Conservation (phyloP, 2,329 filamentous ascomycete species). For the Tympanopsis confertula region DNA sequence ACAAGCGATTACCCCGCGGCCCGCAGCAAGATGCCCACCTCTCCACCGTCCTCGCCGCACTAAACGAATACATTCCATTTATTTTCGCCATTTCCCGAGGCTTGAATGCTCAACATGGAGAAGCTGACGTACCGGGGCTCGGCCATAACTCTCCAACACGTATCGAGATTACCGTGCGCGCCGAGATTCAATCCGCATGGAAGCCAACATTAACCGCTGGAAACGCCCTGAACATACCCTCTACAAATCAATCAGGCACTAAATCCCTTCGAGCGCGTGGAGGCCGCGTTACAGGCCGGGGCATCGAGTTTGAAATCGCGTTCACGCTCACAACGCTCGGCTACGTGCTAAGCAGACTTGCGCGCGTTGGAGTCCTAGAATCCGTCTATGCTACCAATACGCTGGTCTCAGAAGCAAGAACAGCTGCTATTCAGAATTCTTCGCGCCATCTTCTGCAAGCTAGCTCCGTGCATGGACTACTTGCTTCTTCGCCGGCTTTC, state of each 20-base stretch:
- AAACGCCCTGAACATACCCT: too few relatives aligned
- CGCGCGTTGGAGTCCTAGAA: slow-evolving; percentile 35
- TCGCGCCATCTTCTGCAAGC: slow-evolving; percentile 45
- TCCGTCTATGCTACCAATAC: slow-evolving; percentile 33
- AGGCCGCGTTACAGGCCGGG: slow-evolving; percentile 21
- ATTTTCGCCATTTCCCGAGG: slow-evolving; percentile 42
- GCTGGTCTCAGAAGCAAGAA: slow-evolving; percentile 34
- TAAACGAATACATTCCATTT: slow-evolving; percentile 47
- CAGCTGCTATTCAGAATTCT: slow-evolving; percentile 35
- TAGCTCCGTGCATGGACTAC: slow-evolving; percentile 41
- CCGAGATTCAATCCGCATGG: slow-evolving; percentile 48
- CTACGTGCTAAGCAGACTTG: slow-evolving; percentile 39
- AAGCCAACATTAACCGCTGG: slow-evolving; percentile 37
- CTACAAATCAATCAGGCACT: too few relatives aligned
- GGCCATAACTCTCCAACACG: slow-evolving; percentile 25
- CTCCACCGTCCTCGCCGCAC: slow-evolving; percentile 33
- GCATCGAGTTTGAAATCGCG: slow-evolving; percentile 46
- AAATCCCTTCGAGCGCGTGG: slow-evolving; percentile 28
- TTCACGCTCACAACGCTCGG: slow-evolving; percentile 45
- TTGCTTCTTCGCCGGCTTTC: slow-evolving; percentile 21
- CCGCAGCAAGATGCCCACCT: slow-evolving; percentile 39
- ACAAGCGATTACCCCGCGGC: slow-evolving; percentile 42
- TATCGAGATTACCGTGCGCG: slow-evolving; percentile 39
- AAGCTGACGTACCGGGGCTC: neutral
- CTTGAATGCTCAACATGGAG: slow-evolving; percentile 26